Conservation (phyloP, 768 basidiomycete species). For the Candolleomyces efflorescens region DNA sequence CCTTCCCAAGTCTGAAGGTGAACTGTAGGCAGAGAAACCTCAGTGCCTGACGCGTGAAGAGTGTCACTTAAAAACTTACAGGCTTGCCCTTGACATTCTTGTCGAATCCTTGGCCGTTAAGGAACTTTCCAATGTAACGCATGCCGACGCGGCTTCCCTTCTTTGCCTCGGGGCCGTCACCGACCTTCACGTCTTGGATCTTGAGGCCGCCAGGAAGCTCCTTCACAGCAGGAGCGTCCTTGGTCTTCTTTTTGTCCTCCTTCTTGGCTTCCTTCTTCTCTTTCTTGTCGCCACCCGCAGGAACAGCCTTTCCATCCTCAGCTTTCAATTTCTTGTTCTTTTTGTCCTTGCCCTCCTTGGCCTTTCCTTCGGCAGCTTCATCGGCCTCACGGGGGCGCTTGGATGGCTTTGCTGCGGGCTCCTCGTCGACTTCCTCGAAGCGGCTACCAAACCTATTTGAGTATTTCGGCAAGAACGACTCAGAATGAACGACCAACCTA, state of each 20-base stretch:
- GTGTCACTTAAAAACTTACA: conserved; percentile 40
- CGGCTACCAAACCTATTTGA: conserved; percentile 40
- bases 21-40: conserved; percentile 45
- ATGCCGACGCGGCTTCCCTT: conserved; percentile 78
- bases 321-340: conserved; percentile 77
- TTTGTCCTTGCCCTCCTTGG: conserved; percentile 49
- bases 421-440: conserved; percentile 66
- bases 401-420: conserved; percentile 39
- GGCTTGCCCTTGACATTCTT: conserved; percentile 82
- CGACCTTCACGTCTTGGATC: conserved; percentile 70
- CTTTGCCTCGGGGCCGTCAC: conserved; percentile 84
- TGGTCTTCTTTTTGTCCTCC: conserved; percentile 31
- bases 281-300: conserved; percentile 49
- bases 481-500: conserved; percentile 32
- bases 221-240: conserved; percentile 28
- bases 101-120: conserved; percentile 74
- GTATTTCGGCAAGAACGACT: not conserved
- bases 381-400: conserved; percentile 76
- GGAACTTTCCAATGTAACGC: conserved; percentile 91
- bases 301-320: conserved; percentile 36
- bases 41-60: conserved; percentile 1
- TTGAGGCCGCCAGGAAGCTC: conserved; percentile 71
- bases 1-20: conserved; percentile 74
- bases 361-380: conserved; percentile 28
- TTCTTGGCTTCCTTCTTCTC: conserved; percentile 26